phyloP scores from a whole-genome alignment of 192 early-diverging fungal genomes.

The Entophlyctis luteolus region DNA sequence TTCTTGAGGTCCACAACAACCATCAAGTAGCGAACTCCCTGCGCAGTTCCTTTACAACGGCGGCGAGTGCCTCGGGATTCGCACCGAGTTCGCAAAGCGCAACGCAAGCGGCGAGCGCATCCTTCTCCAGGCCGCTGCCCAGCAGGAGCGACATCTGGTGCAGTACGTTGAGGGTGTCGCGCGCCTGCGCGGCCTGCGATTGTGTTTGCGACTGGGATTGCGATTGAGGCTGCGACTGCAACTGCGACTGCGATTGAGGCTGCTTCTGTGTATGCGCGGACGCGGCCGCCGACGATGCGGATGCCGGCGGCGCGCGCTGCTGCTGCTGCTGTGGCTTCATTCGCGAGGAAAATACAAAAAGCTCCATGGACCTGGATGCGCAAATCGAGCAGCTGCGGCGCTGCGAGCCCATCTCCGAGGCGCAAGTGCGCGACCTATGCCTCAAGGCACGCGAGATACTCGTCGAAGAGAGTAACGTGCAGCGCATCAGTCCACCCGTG shows the following conservation, averaged over 20 bases:
- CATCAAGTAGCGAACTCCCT: slow-evolving; percentile 4
- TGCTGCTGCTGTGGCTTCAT: no score
- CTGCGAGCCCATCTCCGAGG: slow-evolving; percentile 90
- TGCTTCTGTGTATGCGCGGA: no score
- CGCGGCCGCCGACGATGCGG: no score
- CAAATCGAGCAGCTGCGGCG: slow-evolving; percentile 80
- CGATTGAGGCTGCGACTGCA: no score
- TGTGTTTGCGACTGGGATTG: no score
- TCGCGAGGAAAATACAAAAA: background rate
- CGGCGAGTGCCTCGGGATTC: slow-evolving; percentile 73
- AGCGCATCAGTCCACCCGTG: slow-evolving; percentile 91
- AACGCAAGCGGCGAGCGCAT: slow-evolving; percentile 69
- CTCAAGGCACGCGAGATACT: slow-evolving; percentile 92
- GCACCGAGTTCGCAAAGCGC: slow-evolving; percentile 74
- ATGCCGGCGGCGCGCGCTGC: no score
- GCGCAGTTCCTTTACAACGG: slow-evolving; percentile 48
- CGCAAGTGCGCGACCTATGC: slow-evolving; percentile 91
- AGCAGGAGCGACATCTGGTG: slow-evolving; percentile 70
- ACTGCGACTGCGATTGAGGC: no score
- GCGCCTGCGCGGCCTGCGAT: background rate
- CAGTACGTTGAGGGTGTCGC: slow-evolving; percentile 48
- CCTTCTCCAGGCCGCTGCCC: slow-evolving; percentile 68
- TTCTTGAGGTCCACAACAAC: no score
- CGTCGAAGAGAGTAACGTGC: slow-evolving; percentile 94
- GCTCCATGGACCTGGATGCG: slow-evolving; percentile 14